These are phyloP conservation scores for Cystofilobasidium capitatum DNA, from an alignment of 768 basidiomycete species.

Conservation along the genomic window DNA sequence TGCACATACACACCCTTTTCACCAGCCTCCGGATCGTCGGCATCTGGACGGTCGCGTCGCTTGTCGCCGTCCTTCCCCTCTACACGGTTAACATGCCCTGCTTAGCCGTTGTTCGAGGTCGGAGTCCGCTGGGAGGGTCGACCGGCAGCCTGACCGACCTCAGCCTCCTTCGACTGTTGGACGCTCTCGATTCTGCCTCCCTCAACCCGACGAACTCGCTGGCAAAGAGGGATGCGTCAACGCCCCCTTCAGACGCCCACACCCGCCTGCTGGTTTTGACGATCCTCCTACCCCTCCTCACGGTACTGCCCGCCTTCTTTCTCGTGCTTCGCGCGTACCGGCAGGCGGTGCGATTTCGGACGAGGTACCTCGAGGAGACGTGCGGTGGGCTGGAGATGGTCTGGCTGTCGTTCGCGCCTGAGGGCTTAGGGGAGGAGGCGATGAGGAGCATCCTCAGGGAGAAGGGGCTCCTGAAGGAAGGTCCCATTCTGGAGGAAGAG, in stretches of 20 bases:
- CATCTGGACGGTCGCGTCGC: slow-evolving; percentile 7
- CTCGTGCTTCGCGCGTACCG: not conserved
- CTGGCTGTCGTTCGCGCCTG: not conserved
- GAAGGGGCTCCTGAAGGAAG: not conserved
- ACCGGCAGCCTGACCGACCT: slow-evolving; percentile 5
- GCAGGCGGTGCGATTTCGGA: not conserved
- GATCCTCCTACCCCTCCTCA: slow-evolving; percentile 1
- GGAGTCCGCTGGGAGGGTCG: slow-evolving; percentile 1
- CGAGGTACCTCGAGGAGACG: slow-evolving; percentile 1
- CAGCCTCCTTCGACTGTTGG: slow-evolving; percentile 5
- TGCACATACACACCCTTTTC: not conserved
- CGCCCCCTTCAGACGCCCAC: slow-evolving; percentile 2
- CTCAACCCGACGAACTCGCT: not conserved
- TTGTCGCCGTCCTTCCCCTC: slow-evolving; percentile 5
- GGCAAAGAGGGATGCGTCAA: not conserved
- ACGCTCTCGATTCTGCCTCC: not conserved
- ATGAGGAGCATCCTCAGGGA: not conserved
- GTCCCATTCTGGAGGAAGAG: not conserved
- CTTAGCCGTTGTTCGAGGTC: not conserved
- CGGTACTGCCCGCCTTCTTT: not conserved
- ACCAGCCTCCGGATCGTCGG: not conserved
- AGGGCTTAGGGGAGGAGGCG: slow-evolving; percentile 2
- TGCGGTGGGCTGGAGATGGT: slow-evolving; percentile 11
- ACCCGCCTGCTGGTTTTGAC: slow-evolving; percentile 15
- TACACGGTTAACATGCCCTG: slow-evolving; percentile 7